Base-by-base conservation (phyloP, 768 basidiomycete genomes). In the Leccinum rimulosum region DNA sequence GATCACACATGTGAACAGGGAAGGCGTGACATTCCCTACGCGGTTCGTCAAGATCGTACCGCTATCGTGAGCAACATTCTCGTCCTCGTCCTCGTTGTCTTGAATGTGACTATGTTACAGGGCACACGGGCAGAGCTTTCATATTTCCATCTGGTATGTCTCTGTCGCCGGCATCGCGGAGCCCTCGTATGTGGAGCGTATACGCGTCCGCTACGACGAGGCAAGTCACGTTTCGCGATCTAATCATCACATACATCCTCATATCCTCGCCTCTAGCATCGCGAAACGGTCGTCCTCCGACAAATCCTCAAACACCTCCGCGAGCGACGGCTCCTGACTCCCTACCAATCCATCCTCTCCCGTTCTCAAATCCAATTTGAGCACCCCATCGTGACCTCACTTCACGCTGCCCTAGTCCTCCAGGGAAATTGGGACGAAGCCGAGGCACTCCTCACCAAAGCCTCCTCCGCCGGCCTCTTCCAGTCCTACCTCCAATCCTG, bases 91-190 rank as follows among this genome's bases (percentile, higher is more conserved):
- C 7, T 27, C 15, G 19, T 27, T 27, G 31, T 40, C 22, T 40
- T 30, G 30, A 31, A 4, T 9, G 31, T 54, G 17, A 33, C 33
- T 12, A 2, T 33, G 55, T 11, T 38, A 8, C 52, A 91, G 91
- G 40, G 85, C 88, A 5, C 87, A 91, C 70, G 83, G 80, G 2
- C 84, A 80, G 60, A 86, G 82, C 64, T 93, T 87, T 68, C 89
- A 92, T 65, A 84, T 84, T 25, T 91, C 91, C 1, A 85, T 93
- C 55, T 93, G 91, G 91, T 78, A 87, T 63, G 77, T 92, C 28
- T 71, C 85, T 1, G 63, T 93, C 56, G 73, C 76, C 4, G 91
- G 91, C 2, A 82, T 88, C 31, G 73, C 68, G 2, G 83, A 89
- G 25, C 74, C 80, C 51, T 66, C 71, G 5, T 82, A 79, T 50